Percentiles rank a stretch among this genome's conserved stretches.
Conservation (phyloP, 495 filamentous ascomycete genomes). For the Xylona heveae region DNA sequence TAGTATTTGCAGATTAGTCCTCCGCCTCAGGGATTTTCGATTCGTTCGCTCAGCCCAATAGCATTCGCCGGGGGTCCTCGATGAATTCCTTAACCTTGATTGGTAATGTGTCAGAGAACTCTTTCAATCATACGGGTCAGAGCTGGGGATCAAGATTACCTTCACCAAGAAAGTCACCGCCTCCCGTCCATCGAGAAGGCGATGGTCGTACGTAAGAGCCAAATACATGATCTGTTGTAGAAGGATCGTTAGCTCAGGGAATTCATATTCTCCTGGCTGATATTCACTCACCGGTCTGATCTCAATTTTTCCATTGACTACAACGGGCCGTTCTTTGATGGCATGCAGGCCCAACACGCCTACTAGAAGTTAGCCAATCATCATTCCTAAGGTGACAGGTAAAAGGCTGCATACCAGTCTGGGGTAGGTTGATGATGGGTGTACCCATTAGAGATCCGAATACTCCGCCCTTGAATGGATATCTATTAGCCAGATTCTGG, state of each 20-base stretch:
- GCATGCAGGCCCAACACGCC: constrained; percentile 94
- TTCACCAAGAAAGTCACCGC: constrained; percentile 95
- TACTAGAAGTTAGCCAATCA: constrained; percentile 8
- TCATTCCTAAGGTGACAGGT: neutral
- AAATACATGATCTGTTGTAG: constrained; percentile 79
- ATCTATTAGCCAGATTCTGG: neutral
- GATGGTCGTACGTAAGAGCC: constrained; percentile 92
- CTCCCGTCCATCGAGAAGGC: constrained; percentile 84
- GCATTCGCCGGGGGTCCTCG: constrained; percentile 86
- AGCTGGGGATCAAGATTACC: constrained; percentile 17
- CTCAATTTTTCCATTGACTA: constrained; percentile 76
- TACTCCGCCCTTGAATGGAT: constrained; percentile 31
- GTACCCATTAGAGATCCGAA: constrained; percentile 84
- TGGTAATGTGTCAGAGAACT: constrained; percentile 7
- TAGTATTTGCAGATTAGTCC: too few species aligned
- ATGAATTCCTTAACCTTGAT: constrained; percentile 96
- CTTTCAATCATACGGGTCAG: constrained; percentile 2
- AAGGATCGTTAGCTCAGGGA: neutral
- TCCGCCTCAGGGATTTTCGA: too few species aligned
- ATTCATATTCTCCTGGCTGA: neutral
- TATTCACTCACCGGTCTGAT: constrained; percentile 50
- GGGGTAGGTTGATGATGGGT: constrained; percentile 96
- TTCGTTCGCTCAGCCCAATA: constrained; percentile 28
- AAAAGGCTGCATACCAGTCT: constrained; percentile 34
- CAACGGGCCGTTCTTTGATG: constrained; percentile 87